Conservation (phyloP, 129 eudicot genomes). For the Escallonia rubra region DNA sequence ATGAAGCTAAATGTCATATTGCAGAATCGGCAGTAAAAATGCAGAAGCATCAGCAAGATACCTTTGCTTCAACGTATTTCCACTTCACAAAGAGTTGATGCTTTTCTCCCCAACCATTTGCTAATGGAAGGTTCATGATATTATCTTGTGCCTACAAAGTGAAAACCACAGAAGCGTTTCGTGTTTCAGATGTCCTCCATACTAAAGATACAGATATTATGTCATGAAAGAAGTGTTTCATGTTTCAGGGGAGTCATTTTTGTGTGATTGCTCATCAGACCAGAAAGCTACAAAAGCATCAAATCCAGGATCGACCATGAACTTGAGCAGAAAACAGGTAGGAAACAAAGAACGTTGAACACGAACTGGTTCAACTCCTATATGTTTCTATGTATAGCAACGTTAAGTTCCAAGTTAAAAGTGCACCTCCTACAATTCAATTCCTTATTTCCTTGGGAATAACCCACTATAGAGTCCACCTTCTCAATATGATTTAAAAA, state of each 20-base stretch:
- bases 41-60: slow-evolving; percentile 14
- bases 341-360: too few species aligned
- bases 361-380: too few species aligned
- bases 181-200: not conserved
- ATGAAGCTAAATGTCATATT: too few species aligned
- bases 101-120: slow-evolving; percentile 99
- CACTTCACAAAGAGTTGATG: slow-evolving; percentile 79
- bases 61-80: slow-evolving; percentile 95
- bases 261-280: not conserved
- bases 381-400: too few species aligned
- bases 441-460: too few species aligned
- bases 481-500: too few species aligned
- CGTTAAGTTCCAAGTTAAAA: too few species aligned
- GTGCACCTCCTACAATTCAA: too few species aligned
- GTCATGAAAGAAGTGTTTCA: not conserved
- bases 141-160: slow-evolving; percentile 88
- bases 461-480: too few species aligned
- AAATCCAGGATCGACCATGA: not conserved
- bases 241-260: not conserved
- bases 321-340: not conserved
- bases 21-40: not conserved
- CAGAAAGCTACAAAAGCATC: not conserved
- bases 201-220: not conserved
- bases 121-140: slow-evolving; percentile 61
- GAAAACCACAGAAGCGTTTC: not conserved